These are phyloP conservation scores for Filosporella fistucella DNA, from an alignment of 495 filamentous ascomycete species.

Conservation along the genomic window DNA sequence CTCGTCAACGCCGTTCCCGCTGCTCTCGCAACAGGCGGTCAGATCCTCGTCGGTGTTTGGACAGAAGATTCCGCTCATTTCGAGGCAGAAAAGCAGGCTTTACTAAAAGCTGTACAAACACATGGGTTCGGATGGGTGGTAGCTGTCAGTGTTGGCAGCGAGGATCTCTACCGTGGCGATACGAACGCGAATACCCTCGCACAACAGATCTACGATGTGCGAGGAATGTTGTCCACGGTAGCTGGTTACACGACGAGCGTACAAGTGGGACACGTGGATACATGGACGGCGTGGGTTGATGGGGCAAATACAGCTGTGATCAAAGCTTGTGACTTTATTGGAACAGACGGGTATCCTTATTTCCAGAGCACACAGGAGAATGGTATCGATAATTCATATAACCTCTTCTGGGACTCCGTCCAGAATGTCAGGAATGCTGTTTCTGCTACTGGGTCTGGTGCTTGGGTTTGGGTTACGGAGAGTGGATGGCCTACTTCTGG, in stretches of 20 bases:
- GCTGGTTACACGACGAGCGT: slow-evolving; percentile 29
- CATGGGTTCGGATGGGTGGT: slow-evolving; percentile 63
- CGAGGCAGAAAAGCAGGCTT: slow-evolving; percentile 63
- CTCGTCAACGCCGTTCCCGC: slow-evolving; percentile 68
- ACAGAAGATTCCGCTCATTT: slow-evolving; percentile 59
- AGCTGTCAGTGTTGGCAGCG: slow-evolving; percentile 84
- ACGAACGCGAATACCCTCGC: slow-evolving; percentile 13
- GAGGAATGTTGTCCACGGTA: slow-evolving; percentile 21
- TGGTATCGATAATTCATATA: slow-evolving; percentile 53
- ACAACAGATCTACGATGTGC: slow-evolving; percentile 22
- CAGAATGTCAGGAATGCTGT: slow-evolving; percentile 41
- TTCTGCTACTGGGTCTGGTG: slow-evolving; percentile 47
- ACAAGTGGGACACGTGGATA: slow-evolving; percentile 85
- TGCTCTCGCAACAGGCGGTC: slow-evolving; percentile 66
- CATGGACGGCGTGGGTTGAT: slow-evolving; percentile 82
- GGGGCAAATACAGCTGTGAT: slow-evolving; percentile 63
- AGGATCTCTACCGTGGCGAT: slow-evolving; percentile 77
- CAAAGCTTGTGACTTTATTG: slow-evolving; percentile 68
- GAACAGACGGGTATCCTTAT: slow-evolving; percentile 70
- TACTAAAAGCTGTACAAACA: slow-evolving; percentile 53
- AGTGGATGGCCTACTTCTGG: slow-evolving; percentile 81
- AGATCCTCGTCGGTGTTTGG: slow-evolving; percentile 77
- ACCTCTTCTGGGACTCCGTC: slow-evolving; percentile 60
- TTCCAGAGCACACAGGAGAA: slow-evolving; percentile 68
- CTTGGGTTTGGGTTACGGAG: slow-evolving; percentile 83